phyloP scores from a whole-genome alignment of 1,284 basidiomycete genomes.

The Boletus mariae region DNA sequence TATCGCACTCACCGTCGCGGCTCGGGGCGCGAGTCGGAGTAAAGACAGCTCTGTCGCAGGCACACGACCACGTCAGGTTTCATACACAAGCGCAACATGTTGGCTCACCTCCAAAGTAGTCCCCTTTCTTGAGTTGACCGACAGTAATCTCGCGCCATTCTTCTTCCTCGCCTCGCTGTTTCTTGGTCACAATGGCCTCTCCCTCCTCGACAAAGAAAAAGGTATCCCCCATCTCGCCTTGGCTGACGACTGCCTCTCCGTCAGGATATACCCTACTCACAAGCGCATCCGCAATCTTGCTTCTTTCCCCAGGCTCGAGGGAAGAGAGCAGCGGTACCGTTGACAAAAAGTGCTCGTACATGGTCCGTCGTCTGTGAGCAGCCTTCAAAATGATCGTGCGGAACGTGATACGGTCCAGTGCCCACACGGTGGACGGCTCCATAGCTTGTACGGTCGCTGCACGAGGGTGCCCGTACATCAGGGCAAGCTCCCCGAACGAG shows the following conservation, averaged over 20 bases:
- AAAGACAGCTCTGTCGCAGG: conserved; percentile 68
- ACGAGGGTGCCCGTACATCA: conserved; percentile 97
- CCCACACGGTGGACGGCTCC: conserved; percentile 86
- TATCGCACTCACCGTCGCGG: conserved; percentile 89
- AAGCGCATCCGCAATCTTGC: conserved; percentile 96
- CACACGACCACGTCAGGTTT: conserved; percentile 2
- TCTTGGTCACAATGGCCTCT: conserved; percentile 84
- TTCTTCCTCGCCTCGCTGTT: conserved; percentile 56
- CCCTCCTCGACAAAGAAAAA: conserved; percentile 98
- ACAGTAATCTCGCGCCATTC: conserved; percentile 66
- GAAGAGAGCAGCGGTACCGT: conserved; percentile 89
- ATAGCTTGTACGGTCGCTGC: conserved; percentile 91
- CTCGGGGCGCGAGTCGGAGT: conserved; percentile 82
- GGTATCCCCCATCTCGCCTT: conserved; percentile 94
- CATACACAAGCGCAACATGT: neutral
- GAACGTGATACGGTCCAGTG: conserved; percentile 96
- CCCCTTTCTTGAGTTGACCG: conserved; percentile 79
- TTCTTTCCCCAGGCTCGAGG: conserved; percentile 83
- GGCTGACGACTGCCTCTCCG: conserved; percentile 82
- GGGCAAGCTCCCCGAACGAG: conserved; percentile 93
- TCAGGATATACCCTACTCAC: conserved; percentile 80
- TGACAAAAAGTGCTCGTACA: conserved; percentile 94
- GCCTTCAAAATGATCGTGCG: conserved; percentile 93
- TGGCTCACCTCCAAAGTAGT: conserved; percentile 93
- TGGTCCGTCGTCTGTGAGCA: conserved; percentile 83